Conservation (phyloP, 495 filamentous ascomycete species). For the Lepraria neglecta region DNA sequence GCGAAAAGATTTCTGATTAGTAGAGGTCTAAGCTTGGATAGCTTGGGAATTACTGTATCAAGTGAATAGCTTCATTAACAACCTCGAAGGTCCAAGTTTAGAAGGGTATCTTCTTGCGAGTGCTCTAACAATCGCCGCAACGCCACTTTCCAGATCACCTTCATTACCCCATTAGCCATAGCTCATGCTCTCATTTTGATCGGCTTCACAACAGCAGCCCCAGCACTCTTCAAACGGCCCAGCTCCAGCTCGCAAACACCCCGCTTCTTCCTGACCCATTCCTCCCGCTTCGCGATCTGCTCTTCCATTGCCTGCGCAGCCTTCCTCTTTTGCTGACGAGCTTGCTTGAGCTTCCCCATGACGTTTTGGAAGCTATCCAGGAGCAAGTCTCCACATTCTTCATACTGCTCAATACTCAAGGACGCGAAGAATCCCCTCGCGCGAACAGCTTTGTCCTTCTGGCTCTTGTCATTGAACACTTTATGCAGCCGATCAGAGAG, state of each 20-base stretch:
- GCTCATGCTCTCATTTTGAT: slow-evolving; percentile 15
- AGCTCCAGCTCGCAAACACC: slow-evolving; percentile 25
- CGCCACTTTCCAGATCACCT: background rate
- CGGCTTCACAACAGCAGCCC: slow-evolving; percentile 25
- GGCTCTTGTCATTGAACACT: slow-evolving; percentile 23
- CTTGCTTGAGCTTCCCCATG: slow-evolving; percentile 55
- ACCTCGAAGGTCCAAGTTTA: background rate
- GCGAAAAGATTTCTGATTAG: background rate
- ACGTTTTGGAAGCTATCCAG: slow-evolving; percentile 60
- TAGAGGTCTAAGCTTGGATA: background rate
- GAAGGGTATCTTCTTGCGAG: slow-evolving; percentile 5
- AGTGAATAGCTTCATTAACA: background rate
- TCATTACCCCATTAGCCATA: slow-evolving; percentile 2
- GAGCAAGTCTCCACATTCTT: slow-evolving; percentile 78
- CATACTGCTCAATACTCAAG: slow-evolving; percentile 68
- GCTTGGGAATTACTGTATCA: background rate
- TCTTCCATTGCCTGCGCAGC: slow-evolving; percentile 62
- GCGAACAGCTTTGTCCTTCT: slow-evolving; percentile 22
- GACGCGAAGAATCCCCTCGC: slow-evolving; percentile 50
- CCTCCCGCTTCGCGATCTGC: slow-evolving; percentile 53
- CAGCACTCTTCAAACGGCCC: slow-evolving; percentile 21
- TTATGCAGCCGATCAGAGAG: slow-evolving; percentile 21
- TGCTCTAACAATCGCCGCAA: background rate
- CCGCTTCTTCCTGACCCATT: slow-evolving; percentile 28
- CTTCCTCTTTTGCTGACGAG: slow-evolving; percentile 59